Percentiles rank a stretch among this genome's conserved stretches.
These are phyloP conservation scores for Phycomyces nitens DNA, from an alignment of 192 early-diverging fungal species.

Conservation along the genomic window DNA sequence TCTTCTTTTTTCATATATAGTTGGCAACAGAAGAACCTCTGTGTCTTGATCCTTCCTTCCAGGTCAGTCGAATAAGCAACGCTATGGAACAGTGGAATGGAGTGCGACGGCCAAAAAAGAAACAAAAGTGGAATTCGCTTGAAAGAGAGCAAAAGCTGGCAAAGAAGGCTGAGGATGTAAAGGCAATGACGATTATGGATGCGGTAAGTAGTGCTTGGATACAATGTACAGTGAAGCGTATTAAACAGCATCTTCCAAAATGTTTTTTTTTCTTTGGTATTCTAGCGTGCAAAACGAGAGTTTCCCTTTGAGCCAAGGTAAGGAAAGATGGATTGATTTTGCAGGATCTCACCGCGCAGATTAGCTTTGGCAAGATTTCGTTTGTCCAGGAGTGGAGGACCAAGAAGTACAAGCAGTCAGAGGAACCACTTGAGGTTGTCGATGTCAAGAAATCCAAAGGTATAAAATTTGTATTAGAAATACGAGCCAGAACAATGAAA, in stretches of 20 bases:
- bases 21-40: constrained; percentile 65
- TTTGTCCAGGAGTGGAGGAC: constrained; percentile 69
- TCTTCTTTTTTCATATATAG: constrained; percentile 13
- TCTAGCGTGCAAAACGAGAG: constrained; percentile 33
- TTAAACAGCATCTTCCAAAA: no score
- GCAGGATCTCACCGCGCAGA: constrained; percentile 8
- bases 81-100: constrained; percentile 57
- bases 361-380: constrained; percentile 65
- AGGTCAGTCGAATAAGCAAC: constrained; percentile 66
- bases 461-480: not conserved
- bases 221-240: no score
- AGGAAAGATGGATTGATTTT: not conserved
- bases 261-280: constrained; percentile 3
- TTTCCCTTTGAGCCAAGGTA: constrained; percentile 56
- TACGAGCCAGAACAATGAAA: no score
- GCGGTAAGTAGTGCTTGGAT: constrained; percentile 35
- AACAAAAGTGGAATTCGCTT: constrained; percentile 67
- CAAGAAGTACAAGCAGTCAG: constrained; percentile 52
- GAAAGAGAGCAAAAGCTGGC: constrained; percentile 66
- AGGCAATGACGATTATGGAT: constrained; percentile 70
- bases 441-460: constrained; percentile 47
- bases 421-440: constrained; percentile 45
- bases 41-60: constrained; percentile 64
- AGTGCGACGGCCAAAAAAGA: constrained; percentile 50
- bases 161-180: constrained; percentile 64